Evolutionary conservation across 345 rosid species (phyloP), one percentile per base, ranked within the genome.

Genomic region (Linum lewisii): DNA sequence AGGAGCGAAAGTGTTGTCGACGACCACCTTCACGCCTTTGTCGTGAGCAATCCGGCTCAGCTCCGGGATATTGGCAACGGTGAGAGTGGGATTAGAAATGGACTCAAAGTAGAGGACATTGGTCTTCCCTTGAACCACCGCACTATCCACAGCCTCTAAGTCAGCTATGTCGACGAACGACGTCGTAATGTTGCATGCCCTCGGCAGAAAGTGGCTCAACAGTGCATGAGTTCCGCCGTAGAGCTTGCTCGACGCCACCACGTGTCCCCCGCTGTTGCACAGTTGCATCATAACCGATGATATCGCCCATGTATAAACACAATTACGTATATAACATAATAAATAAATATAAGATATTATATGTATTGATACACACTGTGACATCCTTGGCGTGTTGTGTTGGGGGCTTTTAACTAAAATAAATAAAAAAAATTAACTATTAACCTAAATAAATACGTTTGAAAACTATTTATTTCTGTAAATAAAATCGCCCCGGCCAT

Each of bases 171-270:
- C 85, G 58, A 93, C 95, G 50, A 87, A 89, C 51, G 99, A 54
- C 58, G 99, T 84, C 62, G 88, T 85, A 56, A 89, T 87, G 81
- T 87, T 82, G 79, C 91, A 82, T 0, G 86, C 78, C 69, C 94
- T 74, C 3, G 94, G 86, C 57, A 93, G 61, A 67, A 93, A 93
- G 75, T 93, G 94, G 16, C 86, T 67, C 26, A 89, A 72, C 66
- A 93, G 69, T 8, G 99, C 99, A 63, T 93, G 95, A 14, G 95
- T 93, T 63, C 99, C 97, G 26, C 97, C 99, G 62, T 93, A 93
- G 21, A 93, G 80, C 0, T 81, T 59, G 69, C 51, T 73, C 14
- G 99, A 81, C 0, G 95, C 99, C 79, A 87, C 97, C 69, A 89
- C 73, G 85, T 89, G 99, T 49, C 85, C 95, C 19, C 99, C 97